Percentiles rank a stretch among this genome's conserved stretches.
These are phyloP conservation scores for Amanita molliuscula DNA, from an alignment of 768 basidiomycete species.

Conservation along the genomic window DNA sequence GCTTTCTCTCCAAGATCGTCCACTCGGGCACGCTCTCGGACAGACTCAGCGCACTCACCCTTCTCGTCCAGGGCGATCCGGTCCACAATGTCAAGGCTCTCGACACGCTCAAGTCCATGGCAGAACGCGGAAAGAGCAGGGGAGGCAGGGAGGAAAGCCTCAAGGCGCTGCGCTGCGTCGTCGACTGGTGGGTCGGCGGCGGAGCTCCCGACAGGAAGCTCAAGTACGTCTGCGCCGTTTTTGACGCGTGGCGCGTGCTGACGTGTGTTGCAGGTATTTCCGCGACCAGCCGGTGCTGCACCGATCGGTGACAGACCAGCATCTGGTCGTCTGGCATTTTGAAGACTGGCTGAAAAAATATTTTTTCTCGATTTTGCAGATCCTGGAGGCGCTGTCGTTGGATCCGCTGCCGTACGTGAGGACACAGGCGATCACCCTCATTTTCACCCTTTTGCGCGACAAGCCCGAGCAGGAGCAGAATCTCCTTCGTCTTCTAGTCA, in stretches of 20 bases:
- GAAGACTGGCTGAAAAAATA: slow-evolving; percentile 98
- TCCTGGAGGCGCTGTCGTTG: slow-evolving; percentile 76
- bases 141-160: slow-evolving; percentile 90
- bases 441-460: slow-evolving; percentile 71
- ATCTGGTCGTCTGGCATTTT: slow-evolving; percentile 79
- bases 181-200: slow-evolving; percentile 97
- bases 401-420: slow-evolving; percentile 86
- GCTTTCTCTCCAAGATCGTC: slow-evolving; percentile 79
- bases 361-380: slow-evolving; percentile 86
- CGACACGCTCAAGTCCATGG: slow-evolving; percentile 65
- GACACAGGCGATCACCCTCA: slow-evolving; percentile 69
- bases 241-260: neutral
- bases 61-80: slow-evolving; percentile 83
- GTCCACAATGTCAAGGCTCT: slow-evolving; percentile 77
- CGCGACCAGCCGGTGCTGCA: slow-evolving; percentile 76
- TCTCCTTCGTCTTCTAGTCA: slow-evolving; percentile 80
- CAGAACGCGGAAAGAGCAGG: slow-evolving; percentile 68
- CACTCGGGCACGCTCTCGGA: slow-evolving; percentile 87
- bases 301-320: slow-evolving; percentile 53
- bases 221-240: slow-evolving; percentile 38
- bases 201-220: slow-evolving; percentile 85
- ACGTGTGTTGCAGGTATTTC: slow-evolving; percentile 54
- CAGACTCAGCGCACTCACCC: slow-evolving; percentile 79
- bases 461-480: slow-evolving; percentile 99
- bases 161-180: slow-evolving; percentile 82